phyloP scores from a whole-genome alignment of 495 filamentous ascomycete genomes.

The Neurospora terricola region DNA sequence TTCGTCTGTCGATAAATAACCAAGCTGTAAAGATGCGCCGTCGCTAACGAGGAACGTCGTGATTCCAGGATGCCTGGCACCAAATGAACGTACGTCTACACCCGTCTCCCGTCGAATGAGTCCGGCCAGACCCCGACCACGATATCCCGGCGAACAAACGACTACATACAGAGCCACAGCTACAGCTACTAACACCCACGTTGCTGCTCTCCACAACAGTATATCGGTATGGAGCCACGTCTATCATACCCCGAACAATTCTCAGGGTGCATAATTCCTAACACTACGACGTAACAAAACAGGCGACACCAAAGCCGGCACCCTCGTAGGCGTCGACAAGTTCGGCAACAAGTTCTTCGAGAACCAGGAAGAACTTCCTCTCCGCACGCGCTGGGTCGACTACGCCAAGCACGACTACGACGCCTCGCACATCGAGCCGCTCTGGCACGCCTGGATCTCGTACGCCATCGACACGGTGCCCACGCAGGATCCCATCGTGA shows the following conservation, averaged over 20 bases:
- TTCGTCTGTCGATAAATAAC: background rate
- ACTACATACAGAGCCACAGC: background rate
- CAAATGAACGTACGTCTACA: conserved; percentile 74
- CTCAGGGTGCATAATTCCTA: background rate
- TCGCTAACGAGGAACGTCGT: conserved; percentile 9
- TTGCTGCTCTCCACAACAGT: conserved; percentile 32
- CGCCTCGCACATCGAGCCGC: conserved; percentile 87
- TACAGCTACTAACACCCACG: conserved; percentile 18
- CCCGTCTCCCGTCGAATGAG: background rate
- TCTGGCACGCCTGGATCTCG: conserved; percentile 97
- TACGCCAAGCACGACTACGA: conserved; percentile 84
- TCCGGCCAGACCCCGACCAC: background rate
- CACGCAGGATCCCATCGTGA: conserved; percentile 52
- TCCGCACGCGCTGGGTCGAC: conserved; percentile 96
- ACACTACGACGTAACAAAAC: conserved; percentile 1
- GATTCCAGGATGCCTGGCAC: conserved; percentile 66
- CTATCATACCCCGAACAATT: background rate
- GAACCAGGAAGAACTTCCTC: conserved; percentile 88
- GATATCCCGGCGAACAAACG: background rate
- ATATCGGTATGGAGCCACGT: conserved; percentile 47
- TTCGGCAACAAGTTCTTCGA: conserved; percentile 98
- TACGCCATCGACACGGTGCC: conserved; percentile 89
- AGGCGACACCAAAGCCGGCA: conserved; percentile 96
- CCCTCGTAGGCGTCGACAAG: conserved; percentile 72
- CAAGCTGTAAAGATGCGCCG: conserved; percentile 1